Evolutionary conservation across 202 grass and related monocot species (phyloP), one percentile per base, ranked within the genome.

Genomic region (Miscanthus sacchariflorus): DNA sequence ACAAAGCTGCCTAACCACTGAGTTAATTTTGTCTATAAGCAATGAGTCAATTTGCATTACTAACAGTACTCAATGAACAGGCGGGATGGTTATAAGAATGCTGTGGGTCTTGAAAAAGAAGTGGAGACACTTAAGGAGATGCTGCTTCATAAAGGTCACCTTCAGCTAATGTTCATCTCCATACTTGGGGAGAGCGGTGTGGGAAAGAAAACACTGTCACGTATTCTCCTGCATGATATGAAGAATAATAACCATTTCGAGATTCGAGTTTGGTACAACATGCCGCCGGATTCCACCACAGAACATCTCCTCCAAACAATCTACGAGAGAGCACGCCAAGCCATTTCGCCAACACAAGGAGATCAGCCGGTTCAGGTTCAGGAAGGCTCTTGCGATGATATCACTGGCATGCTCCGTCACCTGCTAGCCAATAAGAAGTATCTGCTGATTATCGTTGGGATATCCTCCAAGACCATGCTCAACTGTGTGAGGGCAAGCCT

Each of bases 401-500:
- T 43, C 19, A 5, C 9, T 3, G 19, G 11, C 9, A 43, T 23
- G 70, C 19, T 72, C 38, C 70, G 38, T 12, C 38, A 3, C 1
- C 8, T 12, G 4, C 19, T 72, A 8, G 10, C 19, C 7, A 18
- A 38, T 2, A 72, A 72, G 70, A 72, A 5, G 70, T 72, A 43
- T 12, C 18, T 72, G 38, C 18, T 72, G 38, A 43, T 72, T 12
- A 5, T 72, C 4, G 2, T 40, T 72, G 70, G 70, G 1, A 72
- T 18, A 72, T 43, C 18, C 18, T 72, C 70, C 38, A 72, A 72
- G 21, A 43, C 70, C 19, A 72, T 43, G 38, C 9, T 43, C 38
- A 72, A 72, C 69, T 72, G 69, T 21, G 18, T 72, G 10, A 72
- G 19, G 70, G 70, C 70, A 72, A 43, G 70, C 19, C 70, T 72